phyloP scores from a whole-genome alignment of 2,329 filamentous ascomycete species.

The Coniochaeta sp. region DNA sequence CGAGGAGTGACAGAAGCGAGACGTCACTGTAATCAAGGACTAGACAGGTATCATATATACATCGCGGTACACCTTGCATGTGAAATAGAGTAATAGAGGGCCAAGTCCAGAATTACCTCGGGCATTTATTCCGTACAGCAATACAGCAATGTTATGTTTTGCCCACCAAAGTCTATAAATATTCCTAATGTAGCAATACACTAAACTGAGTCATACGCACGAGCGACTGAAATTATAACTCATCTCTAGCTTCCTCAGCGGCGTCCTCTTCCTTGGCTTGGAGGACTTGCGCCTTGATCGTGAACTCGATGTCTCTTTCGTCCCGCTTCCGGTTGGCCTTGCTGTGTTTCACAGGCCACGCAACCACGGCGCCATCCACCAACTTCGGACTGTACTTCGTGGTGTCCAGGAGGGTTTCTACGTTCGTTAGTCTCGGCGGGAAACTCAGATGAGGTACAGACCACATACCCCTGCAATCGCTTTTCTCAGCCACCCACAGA shows the following conservation, averaged over 20 bases:
- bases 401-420: conserved; percentile 14
- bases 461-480: conserved; percentile 32
- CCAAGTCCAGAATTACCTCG: neutral
- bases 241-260: neutral
- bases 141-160: no score
- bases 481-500: conserved; percentile 38
- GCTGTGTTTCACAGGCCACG: conserved; percentile 21
- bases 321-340: conserved; percentile 13
- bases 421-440: neutral
- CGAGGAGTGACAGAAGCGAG: neutral
- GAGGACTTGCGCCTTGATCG: conserved; percentile 26
- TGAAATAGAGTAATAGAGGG: neutral
- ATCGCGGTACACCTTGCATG: neutral
- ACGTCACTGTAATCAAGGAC: neutral
- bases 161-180: neutral
- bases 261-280: conserved; percentile 15
- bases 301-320: conserved; percentile 24
- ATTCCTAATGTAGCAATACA: neutral
- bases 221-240: neutral
- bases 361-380: conserved; percentile 19
- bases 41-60: neutral
- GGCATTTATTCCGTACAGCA: no score
- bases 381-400: conserved; percentile 18
- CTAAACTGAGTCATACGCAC: neutral
- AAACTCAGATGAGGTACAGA: neutral